Evolutionary conservation across 768 basidiomycete genomes (phyloP), one percentile per base, ranked within the genome.

Genomic region (Boletus rubroflammeus): DNA sequence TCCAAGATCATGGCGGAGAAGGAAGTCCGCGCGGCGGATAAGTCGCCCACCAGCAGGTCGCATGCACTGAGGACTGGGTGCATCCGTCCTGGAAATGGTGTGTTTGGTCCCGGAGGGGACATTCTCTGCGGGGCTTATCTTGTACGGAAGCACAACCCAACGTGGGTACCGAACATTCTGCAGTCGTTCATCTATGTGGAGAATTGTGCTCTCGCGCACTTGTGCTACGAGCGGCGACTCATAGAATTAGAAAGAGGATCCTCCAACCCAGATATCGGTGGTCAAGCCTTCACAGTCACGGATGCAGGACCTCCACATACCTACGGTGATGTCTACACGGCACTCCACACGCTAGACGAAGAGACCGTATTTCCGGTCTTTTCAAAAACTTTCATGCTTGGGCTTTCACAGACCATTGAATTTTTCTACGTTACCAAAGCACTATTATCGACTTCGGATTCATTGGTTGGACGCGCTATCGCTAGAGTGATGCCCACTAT

Each of bases 91-190:
- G 87, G 88, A 0, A 90, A 90, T 55, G 87, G 85, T 0, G 70
- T 89, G 4, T 91, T 81, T 66, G 89, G 89, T 2, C 83, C 88
- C 2, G 81, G 87, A 35, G 88, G 88, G 5, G 89, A 90, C 65
- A 78, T 86, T 61, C 63, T 87, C 11, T 82, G 80, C 48, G 86
- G 80, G 3, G 78, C 81, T 19, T 87, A 84, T 65, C 78, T 91
- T 40, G 71, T 77, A 3, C 79, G 84, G 42, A 72, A 77, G 62
- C 65, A 72, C 47, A 88, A 84, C 62, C 84, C 82, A 2, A 80
- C 82, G 0, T 91, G 88, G 88, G 74, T 81, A 31, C 55, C 63
- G 5, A 75, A 76, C 53, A 77, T 80, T 52, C 61, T 88, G 34
- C 82, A 85, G 59, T 85, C 84, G 8, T 86, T 85, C 67, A 70